Conservation (phyloP, 768 basidiomycete genomes). For the Suillus brevipes region DNA sequence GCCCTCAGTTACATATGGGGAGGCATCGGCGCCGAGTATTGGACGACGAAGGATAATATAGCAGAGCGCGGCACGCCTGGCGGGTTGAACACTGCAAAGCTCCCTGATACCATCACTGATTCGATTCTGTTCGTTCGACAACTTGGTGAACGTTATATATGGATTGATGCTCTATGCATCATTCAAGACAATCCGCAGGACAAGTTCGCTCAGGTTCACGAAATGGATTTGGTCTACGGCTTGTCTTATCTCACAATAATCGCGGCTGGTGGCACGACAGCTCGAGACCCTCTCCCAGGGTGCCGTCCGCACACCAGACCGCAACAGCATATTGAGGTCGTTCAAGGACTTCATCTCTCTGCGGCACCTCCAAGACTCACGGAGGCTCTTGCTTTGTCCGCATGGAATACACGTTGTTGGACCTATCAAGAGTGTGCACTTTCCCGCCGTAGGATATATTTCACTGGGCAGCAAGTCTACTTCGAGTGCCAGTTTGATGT, state of each 20-base stretch:
- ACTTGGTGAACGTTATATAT: slow-evolving; percentile 26
- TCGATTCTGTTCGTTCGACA: slow-evolving; percentile 20
- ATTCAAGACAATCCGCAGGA: slow-evolving; percentile 20
- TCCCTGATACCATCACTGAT: slow-evolving; percentile 26
- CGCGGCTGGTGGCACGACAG: slow-evolving; percentile 17
- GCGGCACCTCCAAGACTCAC: slow-evolving; percentile 18
- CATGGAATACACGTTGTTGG: slow-evolving; percentile 25
- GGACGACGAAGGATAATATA: slow-evolving; percentile 8
- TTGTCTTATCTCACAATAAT: slow-evolving; percentile 21
- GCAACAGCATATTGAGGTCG: slow-evolving; percentile 18
- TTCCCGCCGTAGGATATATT: slow-evolving; percentile 23
- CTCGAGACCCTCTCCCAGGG: slow-evolving; percentile 16
- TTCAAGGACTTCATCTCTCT: slow-evolving; percentile 23
- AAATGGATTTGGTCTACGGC: slow-evolving; percentile 24
- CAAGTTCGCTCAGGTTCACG: slow-evolving; percentile 18
- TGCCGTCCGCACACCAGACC: slow-evolving; percentile 13
- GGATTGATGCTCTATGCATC: slow-evolving; percentile 29
- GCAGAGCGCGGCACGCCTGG: neutral
- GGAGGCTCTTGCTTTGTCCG: slow-evolving; percentile 12
- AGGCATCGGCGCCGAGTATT: slow-evolving; percentile 5
- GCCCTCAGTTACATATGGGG: slow-evolving; percentile 28
- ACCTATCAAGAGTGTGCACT: slow-evolving; percentile 23
- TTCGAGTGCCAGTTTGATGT: slow-evolving; percentile 22
- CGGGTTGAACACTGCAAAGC: slow-evolving; percentile 2
- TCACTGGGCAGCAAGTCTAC: slow-evolving; percentile 24